These are phyloP conservation scores for Fusarium vanettenii DNA, from an alignment of 2,329 filamentous ascomycete species.

Conservation along the genomic window DNA sequence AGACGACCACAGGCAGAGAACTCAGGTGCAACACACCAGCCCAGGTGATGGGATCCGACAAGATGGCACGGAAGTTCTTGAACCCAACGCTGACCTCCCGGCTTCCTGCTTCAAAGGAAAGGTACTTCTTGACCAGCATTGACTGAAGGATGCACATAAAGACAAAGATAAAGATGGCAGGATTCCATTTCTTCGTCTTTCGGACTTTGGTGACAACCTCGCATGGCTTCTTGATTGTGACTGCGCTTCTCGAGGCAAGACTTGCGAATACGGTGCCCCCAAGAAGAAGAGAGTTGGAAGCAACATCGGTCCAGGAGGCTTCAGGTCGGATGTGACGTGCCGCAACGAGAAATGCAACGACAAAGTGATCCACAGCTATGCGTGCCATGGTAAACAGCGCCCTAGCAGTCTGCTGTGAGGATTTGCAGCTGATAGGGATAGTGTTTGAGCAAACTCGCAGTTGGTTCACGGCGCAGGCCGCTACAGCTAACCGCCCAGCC, in stretches of 20 bases:
- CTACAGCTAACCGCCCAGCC: constrained; percentile 25
- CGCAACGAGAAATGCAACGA: not conserved
- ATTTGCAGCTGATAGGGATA: not conserved
- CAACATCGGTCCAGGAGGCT: not conserved
- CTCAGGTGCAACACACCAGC: constrained; percentile 13
- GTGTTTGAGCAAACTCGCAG: constrained; percentile 5
- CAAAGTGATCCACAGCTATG: not conserved
- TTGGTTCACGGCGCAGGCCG: constrained; percentile 25
- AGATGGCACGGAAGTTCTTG: constrained; percentile 28
- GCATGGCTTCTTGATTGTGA: not conserved
- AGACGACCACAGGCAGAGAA: constrained; percentile 21
- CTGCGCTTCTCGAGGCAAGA: not conserved
- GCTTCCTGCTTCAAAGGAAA: constrained; percentile 6
- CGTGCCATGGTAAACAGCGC: constrained; percentile 7
- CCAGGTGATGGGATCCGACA: constrained; percentile 34
- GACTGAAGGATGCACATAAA: constrained; percentile 20
- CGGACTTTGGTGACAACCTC: not conserved
- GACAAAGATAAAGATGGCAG: constrained; percentile 9
- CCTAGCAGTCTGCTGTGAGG: not conserved
- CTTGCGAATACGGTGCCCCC: constrained; percentile 12
- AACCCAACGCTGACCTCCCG: constrained; percentile 27
- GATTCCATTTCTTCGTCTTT: not conserved
- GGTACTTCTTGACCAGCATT: constrained; percentile 19
- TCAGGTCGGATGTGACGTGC: constrained; percentile 4
- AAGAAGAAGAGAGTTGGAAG: constrained; percentile 13